Base-by-base conservation (phyloP, 805 yeast genomes). In the Candida vartiovaarae region DNA sequence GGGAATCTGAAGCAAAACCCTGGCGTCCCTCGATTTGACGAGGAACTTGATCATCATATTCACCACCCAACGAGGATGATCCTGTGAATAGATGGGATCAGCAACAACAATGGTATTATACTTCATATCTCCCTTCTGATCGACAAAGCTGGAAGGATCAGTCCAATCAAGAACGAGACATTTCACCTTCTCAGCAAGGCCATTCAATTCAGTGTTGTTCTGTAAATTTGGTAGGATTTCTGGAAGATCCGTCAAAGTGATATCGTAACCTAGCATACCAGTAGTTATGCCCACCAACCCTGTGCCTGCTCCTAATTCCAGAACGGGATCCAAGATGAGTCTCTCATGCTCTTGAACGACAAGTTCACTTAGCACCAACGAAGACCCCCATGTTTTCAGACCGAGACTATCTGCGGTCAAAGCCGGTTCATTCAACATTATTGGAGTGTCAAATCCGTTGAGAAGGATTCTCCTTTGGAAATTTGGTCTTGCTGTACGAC, bases 241-340 rank as follows among this genome's bases (percentile, higher is more conserved):
- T 0, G 80, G 79, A 39, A 93, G 65, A 60, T 91, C 99, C 0
- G 98, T 90, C 25, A 88, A 60, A 0, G 44, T 38, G 61, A 59
- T 45, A 3, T 43, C 40, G 37, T 46, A 58, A 0, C 88, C 88
- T 5, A 82, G 54, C 7, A 69, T 45, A 1, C 75, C 76, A 44
- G 85, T 71, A 0, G 81, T 71, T 32, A 93, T 83, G 0, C 98
- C 97, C 3, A 82, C 83, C 11, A 91, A 68, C 0, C 99, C 99
- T 0, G 99, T 93, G 0, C 99, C 99, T 0, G 98, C 72, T 0
- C 99, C 99, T n/a, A 93, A 65, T 55, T 91, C 99, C 28, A 85
- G 59, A 25, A 43, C 54, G 4, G 60, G 72, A 34, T 57, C 63
- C 7, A 31, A 5, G 3, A 66, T 38, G n/a, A 61, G 34, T 1